Evolutionary conservation across 2,329 filamentous ascomycete species (phyloP), one percentile per base, ranked within the genome.

Genomic region (Scytalidium lignicola): DNA sequence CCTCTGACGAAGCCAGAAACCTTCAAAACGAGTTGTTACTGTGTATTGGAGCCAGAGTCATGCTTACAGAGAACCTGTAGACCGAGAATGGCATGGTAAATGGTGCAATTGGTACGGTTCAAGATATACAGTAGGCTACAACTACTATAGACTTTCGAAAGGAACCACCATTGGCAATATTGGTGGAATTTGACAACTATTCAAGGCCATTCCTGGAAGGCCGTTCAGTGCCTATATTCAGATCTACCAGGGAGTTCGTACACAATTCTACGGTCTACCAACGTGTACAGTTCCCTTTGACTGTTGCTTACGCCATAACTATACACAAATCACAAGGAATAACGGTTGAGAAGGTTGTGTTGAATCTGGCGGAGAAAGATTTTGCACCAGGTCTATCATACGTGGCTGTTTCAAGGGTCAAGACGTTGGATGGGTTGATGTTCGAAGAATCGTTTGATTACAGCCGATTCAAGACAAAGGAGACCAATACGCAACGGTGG

Each of bases 361-460:
- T 74, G 1, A 43, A 52, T 41, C 19, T 52, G 22, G 29, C 40
- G 15, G 21, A 39, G n/a, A 50, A 41, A 21, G 41, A 52, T 22
- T 23, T 50, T 40, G 46, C 18, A 28, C 39, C 43, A 43, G 43
- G 43, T 3, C 47, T 50, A 2, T 50, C 43, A 17, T 52, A 50
- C 43, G 37, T n/a, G n/a, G n/a, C n/a, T n/a, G n/a, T n/a, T n/a
- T n/a, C n/a, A n/a, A n/a, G n/a, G n/a, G n/a, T n/a, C n/a, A n/a
- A n/a, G n/a, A n/a, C n/a, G n/a, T n/a, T n/a, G n/a, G n/a, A n/a
- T n/a, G n/a, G n/a, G n/a, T 52, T 52, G 13, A 23, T 49, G 29
- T 52, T 52, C 39, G 32, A 52, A 22, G 21, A n/a, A 6, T 39
- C 47, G 8, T 52, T 52, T 44, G 47, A 52, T 50, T 50, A 28